Evolutionary conservation across 208 protist genomes (phyloP).

Genomic region (Trypanosoma vivax): DNA sequence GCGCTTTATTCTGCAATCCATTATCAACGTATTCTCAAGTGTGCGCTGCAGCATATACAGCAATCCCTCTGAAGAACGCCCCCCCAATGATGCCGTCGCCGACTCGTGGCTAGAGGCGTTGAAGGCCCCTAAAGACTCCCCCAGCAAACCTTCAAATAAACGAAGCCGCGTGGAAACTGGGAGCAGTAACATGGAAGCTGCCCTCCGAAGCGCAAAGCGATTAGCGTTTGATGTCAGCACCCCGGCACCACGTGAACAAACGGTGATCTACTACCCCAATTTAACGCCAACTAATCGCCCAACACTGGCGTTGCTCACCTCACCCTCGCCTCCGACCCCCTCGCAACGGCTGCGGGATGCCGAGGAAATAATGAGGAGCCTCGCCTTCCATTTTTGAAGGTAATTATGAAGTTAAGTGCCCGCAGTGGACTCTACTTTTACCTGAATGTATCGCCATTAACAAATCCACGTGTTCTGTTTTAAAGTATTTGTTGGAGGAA

Average conservation of each 20-base stretch:
- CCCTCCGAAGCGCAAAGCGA: constrained; percentile 17
- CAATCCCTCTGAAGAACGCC: neutral
- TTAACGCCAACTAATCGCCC: neutral
- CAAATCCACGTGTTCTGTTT: too few relatives aligned
- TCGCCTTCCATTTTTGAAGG: constrained; percentile 13
- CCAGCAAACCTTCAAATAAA: neutral
- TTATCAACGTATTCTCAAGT: constrained; percentile 56
- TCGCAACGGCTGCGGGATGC: constrained; percentile 11
- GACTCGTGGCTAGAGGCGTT: constrained; percentile 7
- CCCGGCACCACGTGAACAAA: constrained; percentile 12
- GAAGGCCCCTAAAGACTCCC: neutral
- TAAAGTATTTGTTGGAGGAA: too few relatives aligned
- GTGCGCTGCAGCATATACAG: constrained; percentile 15
- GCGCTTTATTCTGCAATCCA: constrained; percentile 37
- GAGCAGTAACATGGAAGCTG: constrained; percentile 8
- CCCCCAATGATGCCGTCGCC: neutral
- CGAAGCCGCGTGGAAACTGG: neutral
- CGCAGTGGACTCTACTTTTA: constrained; percentile 3
- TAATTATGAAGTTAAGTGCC: neutral
- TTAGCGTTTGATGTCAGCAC: constrained; percentile 7
- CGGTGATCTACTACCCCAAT: constrained; percentile 12
- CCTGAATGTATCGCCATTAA: constrained; percentile 1
- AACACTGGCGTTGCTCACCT: neutral
- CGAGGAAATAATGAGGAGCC: constrained; percentile 25
- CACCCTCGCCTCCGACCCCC: neutral